Base-by-base conservation (phyloP, 345 rosid species). In the Salix brachista region DNA sequence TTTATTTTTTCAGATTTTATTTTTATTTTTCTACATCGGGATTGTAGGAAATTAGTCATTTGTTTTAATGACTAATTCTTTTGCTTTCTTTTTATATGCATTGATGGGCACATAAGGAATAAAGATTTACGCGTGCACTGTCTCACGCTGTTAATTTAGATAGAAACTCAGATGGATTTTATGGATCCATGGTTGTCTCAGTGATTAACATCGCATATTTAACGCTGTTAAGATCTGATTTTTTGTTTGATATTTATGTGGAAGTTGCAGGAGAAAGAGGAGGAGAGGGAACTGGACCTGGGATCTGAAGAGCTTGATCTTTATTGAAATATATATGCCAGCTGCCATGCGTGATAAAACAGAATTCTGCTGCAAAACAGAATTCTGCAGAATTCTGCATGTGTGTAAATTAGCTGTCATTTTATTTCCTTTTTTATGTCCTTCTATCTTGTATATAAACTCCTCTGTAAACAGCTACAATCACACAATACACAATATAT, bases 231-330 rank as follows among this genome's bases (percentile, higher is more conserved):
- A 62, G 19, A 77, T 44, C 75, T 28, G 9, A 5, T 30, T 39
- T 23, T 1, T 50, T 26, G 25, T 16, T 46, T 10, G 37, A 12
- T 52, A 25, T 14, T 30, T 70, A 77, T 62, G 76, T 41, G 48
- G 79, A 42, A 48, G 36, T 82, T 82, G 74, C 90, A 91, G 95
- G 90, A 90, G 46, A 90, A 80, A 77, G 90, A 88, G 73, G 89
- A 89, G 61, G 94, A 84, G 54, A 88, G 86, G 80, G 86, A 89
- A 60, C 78, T 82, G 79, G 89, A 85, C 44, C 72, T 84, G 52
- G 88, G 88, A 71, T 85, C 92, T 44, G 91, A 89, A 80, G 92
- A 90, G 71, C 86, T 87, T 70, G 92, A 87, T 12, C 73, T 34
- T 34, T 34, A 34, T 34, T 34, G 36, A 34, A 34, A 34, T 0